Evolutionary conservation across 2,329 filamentous ascomycete genomes (phyloP).

Genomic region (Thyridium curvatum): DNA sequence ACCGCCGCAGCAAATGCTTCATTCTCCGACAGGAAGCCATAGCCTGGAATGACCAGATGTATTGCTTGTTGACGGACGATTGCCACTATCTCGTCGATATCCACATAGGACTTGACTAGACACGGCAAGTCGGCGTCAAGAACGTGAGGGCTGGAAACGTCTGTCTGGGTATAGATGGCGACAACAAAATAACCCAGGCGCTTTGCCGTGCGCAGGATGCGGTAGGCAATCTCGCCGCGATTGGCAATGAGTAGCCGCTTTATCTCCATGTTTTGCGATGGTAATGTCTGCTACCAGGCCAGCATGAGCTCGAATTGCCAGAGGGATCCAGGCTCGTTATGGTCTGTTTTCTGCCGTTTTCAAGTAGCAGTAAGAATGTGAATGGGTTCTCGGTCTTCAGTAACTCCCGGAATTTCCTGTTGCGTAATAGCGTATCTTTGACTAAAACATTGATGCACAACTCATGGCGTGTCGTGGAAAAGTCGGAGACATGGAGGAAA

Average conservation of each 20-base stretch:
- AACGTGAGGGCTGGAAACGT: slow-evolving; percentile 13
- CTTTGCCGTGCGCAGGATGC: slow-evolving; percentile 29
- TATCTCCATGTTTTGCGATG: not conserved
- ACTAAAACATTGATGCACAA: no score
- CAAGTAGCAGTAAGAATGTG: no score
- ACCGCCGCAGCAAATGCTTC: slow-evolving; percentile 50
- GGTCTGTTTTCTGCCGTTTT: no score
- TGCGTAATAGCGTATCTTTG: no score
- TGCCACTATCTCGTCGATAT: slow-evolving; percentile 16
- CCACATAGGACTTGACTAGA: slow-evolving; percentile 9
- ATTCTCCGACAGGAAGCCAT: slow-evolving; percentile 60
- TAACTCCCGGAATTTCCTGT: no score
- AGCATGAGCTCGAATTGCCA: no score
- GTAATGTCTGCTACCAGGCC: no score
- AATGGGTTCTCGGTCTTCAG: no score
- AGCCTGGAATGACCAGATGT: slow-evolving; percentile 57
- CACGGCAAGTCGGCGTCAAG: slow-evolving; percentile 11
- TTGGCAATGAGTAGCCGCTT: slow-evolving; percentile 43
- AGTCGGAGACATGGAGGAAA: no score
- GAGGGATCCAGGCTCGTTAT: no score
- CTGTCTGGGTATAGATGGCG: slow-evolving; percentile 38
- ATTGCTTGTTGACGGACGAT: slow-evolving; percentile 32
- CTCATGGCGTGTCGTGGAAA: no score
- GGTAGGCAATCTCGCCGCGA: slow-evolving; percentile 50
- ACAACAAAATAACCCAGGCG: slow-evolving; percentile 17